Base-by-base conservation (phyloP, 179 eudicot genomes). In the Silene coronaria region DNA sequence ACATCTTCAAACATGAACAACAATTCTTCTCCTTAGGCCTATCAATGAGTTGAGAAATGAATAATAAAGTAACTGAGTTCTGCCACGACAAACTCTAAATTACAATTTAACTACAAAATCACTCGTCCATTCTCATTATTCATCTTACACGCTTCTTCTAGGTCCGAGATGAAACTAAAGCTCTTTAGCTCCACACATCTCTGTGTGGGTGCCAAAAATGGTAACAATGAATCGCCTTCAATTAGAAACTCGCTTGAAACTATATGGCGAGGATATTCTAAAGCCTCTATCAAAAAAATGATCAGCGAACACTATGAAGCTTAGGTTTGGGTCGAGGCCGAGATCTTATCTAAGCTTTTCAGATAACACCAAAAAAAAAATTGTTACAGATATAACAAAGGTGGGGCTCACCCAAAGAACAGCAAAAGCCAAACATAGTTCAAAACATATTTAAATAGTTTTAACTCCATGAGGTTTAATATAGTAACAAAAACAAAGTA, bases 401-500 rank as follows among this genome's bases (percentile, higher is more conserved):
- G 28, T 22, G 28, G 22, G 63, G 13, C 27, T 13, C 71, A 34
- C 27, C 21, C 51, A 67, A 19, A 61, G 2, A 23, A 27, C 23
- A 61, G 13, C 71, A 74, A 34, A 38, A 28, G 34, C 58, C 46
- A 55, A 4, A 68, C 8, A 72, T 34, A 70, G 66, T 65, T 32
- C 78, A 70, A 78, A 73, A 34, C 73, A 73, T 68, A 65, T 34
- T 75, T 46, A 61, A 86, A 73, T 63, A 73, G 34, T 75, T 75
- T 34, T 38, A 86, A 30, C 46, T 67, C 76, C 80, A 77, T 27
- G 59, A 82, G 61, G 77, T 69, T 74, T 78, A 62, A 60, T 81
- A 80, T 67, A 67, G 73, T 80, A 81, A 80, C 82, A 80, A 70
- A 81, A 72, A 32, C 36, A 32, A 81, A 81, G 83, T 80, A 78